These are phyloP conservation scores for Starmera pachycereana DNA, from an alignment of 805 yeast genomes.

Conservation along the genomic window DNA sequence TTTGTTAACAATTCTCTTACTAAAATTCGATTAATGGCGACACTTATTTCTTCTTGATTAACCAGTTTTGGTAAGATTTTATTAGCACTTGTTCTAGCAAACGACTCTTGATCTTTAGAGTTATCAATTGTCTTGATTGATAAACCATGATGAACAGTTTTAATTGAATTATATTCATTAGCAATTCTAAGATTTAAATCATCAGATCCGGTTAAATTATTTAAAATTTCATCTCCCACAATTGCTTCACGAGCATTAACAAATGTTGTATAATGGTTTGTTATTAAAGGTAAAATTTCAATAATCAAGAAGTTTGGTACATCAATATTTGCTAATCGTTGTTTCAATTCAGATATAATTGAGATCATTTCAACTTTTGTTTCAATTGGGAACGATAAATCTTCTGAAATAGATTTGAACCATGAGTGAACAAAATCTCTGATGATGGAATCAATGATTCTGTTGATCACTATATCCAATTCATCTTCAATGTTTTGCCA, in stretches of 20 bases:
- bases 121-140: conserved; percentile 24
- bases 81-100: conserved; percentile 34
- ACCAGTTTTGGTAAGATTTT: conserved; percentile 40
- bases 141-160: conserved; percentile 51
- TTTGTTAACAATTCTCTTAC: conserved; percentile 55
- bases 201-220: conserved; percentile 20
- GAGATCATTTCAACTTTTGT: conserved; percentile 31
- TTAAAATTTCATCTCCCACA: conserved; percentile 11
- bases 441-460: conserved; percentile 33
- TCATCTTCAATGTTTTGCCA: conserved; percentile 27
- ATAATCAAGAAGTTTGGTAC: conserved; percentile 47
- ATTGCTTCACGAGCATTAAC: conserved; percentile 28
- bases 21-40: conserved; percentile 38
- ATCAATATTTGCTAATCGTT: conserved; percentile 35
- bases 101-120: conserved; percentile 34
- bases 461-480: too few species aligned
- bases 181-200: conserved; percentile 34
- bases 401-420: conserved; percentile 38
- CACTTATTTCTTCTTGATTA: conserved; percentile 30
- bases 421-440: conserved; percentile 46
- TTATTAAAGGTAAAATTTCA: conserved; percentile 51
- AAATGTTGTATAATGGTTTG: conserved; percentile 50
- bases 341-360: conserved; percentile 31
- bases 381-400: conserved; percentile 28
- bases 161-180: conserved; percentile 21